These are phyloP conservation scores for Chytriomyces confervae DNA, from an alignment of 192 early-diverging fungal species.

Conservation along the genomic window DNA sequence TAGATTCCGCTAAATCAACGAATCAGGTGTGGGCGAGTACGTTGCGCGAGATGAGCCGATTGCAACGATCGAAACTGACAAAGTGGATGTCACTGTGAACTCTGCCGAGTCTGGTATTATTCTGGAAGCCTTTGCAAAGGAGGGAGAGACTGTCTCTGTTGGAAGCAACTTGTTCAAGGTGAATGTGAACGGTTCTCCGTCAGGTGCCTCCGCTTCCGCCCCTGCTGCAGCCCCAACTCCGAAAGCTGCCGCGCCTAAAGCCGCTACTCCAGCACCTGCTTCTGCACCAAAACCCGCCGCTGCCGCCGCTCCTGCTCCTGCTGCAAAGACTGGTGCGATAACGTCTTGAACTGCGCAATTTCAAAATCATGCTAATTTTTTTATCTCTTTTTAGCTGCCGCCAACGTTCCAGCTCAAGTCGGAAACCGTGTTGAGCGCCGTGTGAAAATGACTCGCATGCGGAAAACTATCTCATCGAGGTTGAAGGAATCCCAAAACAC, in stretches of 20 bases:
- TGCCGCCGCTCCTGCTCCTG: constrained; percentile 49
- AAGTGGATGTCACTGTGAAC: constrained; percentile 97
- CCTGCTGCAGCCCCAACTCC: constrained; percentile 46
- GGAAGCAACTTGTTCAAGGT: constrained; percentile 90
- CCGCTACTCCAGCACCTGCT: constrained; percentile 40
- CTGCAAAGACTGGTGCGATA: constrained; percentile 28
- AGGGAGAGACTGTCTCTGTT: constrained; percentile 87
- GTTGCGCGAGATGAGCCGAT: constrained; percentile 93
- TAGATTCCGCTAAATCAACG: neutral
- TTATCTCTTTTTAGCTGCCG: constrained; percentile 1
- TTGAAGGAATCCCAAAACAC: constrained; percentile 97
- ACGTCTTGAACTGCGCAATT: neutral
- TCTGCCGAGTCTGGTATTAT: constrained; percentile 91
- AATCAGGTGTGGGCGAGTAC: constrained; percentile 90
- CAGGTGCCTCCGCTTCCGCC: constrained; percentile 28
- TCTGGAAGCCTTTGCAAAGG: constrained; percentile 77
- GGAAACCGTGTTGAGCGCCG: constrained; percentile 43
- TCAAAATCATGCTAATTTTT: too few species aligned
- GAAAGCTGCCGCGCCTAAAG: constrained; percentile 55
- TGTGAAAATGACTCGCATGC: constrained; percentile 98
- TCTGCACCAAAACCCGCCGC: constrained; percentile 45
- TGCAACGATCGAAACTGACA: constrained; percentile 99
- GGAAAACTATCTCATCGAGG: constrained; percentile 88
- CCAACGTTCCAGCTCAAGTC: constrained; percentile 10
- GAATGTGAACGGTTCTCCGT: constrained; percentile 66